Percentiles rank a stretch among this genome's conserved stretches.
Evolutionary conservation across 805 yeast genomes (phyloP).

Genomic region (Saccharomycopsis fibuligera): DNA sequence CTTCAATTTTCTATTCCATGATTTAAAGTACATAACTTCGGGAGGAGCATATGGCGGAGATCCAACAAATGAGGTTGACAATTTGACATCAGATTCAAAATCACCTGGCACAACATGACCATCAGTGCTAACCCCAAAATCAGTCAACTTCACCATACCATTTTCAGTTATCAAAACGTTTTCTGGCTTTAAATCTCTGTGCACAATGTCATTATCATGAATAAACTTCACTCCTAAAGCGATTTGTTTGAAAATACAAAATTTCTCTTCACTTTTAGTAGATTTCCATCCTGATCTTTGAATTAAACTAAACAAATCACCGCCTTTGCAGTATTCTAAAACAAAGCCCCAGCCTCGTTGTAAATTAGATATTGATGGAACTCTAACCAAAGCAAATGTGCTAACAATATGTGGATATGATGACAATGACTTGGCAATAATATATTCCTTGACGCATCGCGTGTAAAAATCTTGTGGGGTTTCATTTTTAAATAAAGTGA

Average conservation of each 20-base stretch:
- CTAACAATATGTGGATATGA: conserved; percentile 56
- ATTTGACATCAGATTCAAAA: conserved; percentile 33
- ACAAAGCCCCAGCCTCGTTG: conserved; percentile 79
- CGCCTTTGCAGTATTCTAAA: conserved; percentile 92
- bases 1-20: conserved; percentile 24
- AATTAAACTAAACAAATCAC: conserved; percentile 62
- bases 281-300: conserved; percentile 55
- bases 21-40: conserved; percentile 54
- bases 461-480: conserved; percentile 56
- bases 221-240: conserved; percentile 73
- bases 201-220: conserved; percentile 76
- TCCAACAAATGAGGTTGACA: conserved; percentile 51
- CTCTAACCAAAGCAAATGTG: conserved; percentile 47
- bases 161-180: conserved; percentile 64
- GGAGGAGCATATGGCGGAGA: conserved; percentile 82
- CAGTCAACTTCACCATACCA: conserved; percentile 74
- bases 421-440: conserved; percentile 49
- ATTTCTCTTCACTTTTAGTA: conserved; percentile 40
- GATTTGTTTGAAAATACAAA: conserved; percentile 82
- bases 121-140: conserved; percentile 87
- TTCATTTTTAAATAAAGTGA: conserved; percentile 55
- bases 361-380: conserved; percentile 48
- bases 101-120: conserved; percentile 52
- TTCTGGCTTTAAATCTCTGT: conserved; percentile 93
- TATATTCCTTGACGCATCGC: conserved; percentile 57